Conservation (phyloP, 257 asterid species). For the Voacanga thouarsii region DNA sequence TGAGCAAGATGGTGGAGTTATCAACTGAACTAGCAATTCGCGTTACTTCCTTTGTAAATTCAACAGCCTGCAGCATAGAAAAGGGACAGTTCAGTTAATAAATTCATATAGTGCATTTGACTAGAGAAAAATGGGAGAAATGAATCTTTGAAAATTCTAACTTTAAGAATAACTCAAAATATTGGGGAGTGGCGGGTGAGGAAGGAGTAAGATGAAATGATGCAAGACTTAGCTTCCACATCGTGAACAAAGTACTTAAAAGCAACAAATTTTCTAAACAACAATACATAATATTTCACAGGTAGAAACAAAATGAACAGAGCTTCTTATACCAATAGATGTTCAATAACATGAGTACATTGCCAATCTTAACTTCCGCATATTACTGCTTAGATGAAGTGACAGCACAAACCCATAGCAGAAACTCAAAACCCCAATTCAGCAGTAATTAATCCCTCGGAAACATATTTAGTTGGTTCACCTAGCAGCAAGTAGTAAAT, state of each 20-base stretch:
- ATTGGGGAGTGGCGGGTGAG: too few relatives aligned
- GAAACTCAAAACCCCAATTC: not conserved
- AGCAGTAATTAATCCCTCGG: not conserved
- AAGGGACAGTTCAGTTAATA: not conserved
- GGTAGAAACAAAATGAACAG: not conserved
- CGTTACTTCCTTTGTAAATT: not conserved
- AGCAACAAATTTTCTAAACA: not conserved
- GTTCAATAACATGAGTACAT: not conserved
- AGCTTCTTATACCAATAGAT: not conserved
- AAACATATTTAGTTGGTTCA: not conserved
- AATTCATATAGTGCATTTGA: not conserved
- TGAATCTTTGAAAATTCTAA: not conserved
- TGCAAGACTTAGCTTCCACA: not conserved
- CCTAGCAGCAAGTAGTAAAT: conserved; percentile 1
- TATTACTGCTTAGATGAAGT: not conserved
- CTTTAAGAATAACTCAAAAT: not conserved
- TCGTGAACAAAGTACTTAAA: not conserved
- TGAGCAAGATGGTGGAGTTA: not conserved
- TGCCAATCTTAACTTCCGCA: not conserved
- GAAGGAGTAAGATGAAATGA: not conserved
- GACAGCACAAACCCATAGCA: not conserved
- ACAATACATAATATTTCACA: not conserved
- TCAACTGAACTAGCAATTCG: not conserved
- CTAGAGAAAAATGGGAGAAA: not conserved
- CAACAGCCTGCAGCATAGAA: conserved; percentile 16